Base-by-base conservation (phyloP, 192 early-diverging fungal genomes). In the Entophlyctis luteolus region DNA sequence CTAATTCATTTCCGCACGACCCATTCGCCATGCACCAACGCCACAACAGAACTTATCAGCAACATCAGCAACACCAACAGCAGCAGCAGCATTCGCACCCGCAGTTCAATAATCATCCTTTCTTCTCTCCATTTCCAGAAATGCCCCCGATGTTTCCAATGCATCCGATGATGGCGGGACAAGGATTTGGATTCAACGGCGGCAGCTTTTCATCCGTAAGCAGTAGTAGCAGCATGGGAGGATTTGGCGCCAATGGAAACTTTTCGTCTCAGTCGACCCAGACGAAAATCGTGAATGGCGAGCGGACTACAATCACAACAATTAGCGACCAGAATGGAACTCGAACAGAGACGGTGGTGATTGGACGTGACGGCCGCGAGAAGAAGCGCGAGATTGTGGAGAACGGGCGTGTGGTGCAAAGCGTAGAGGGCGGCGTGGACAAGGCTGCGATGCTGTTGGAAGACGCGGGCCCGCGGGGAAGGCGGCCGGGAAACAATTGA, bases 281-380 rank as follows among this genome's bases (percentile, higher is more conserved):
- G 28, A 70, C 68, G 32, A 31, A 31, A 34, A 62, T 70, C 46
- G 48, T 70, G 20, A 70, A 70, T 52, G 68, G 68, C n/a, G 68
- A 70, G 38, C 57, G 49, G 31, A 70, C 68, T 23, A 70, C 68
- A 12, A 33, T 53, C 1, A 70, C 57, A 8, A 70, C 68, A 20
- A 70, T 48, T 16, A 50, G n/a, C 22, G 68, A 70, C 59, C 37
- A 22, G 46, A 49, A 52, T 8, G 68, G 68, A 3, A 62, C 59
- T 1, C 57, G 58, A 8, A 60, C 57, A 8, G 68, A 70, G 49
- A 70, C 56, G 14, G 68, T 70, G 14, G 46, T 48, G 0, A 22
- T 49, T 31, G 58, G 57, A 6, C 29, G 57, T 4, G 59, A 70
- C 36, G 68, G 68, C 0, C n/a, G 25, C 47, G 68, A 62, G 31